Base-by-base conservation (phyloP, 1,284 basidiomycete species). In the Cutaneotrichosporon mucoides region DNA sequence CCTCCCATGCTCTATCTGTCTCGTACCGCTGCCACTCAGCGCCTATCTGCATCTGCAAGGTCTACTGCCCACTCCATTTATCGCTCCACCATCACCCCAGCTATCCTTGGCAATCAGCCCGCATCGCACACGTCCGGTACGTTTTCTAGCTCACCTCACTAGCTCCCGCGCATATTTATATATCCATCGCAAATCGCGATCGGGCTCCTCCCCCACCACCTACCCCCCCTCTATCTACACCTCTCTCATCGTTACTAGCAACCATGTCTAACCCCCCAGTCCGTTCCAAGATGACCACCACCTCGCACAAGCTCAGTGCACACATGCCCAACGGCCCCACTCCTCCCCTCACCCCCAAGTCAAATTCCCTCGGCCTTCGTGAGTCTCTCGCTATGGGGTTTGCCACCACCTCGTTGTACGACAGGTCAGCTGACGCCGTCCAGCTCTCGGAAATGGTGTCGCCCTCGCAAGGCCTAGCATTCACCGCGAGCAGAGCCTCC, bases 401-500 rank as follows among this genome's bases (percentile, higher is more conserved):
- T n/a, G n/a, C n/a, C n/a, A n/a, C n/a, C n/a, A n/a, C n/a, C n/a
- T n/a, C n/a, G n/a, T n/a, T n/a, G n/a, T n/a, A n/a, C n/a, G n/a
- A n/a, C n/a, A n/a, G n/a, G n/a, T n/a, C n/a, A n/a, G n/a, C n/a
- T n/a, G n/a, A n/a, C n/a, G n/a, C n/a, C n/a, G n/a, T n/a, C n/a
- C n/a, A n/a, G n/a, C 59, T 34, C 54, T 61, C 33, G 62, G 62
- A 43, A 46, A 48, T 11, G 54, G 55, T 15, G 48, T 54, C 37
- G 15, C 13, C 5, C 57, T 45, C 40, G 40, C 55, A 1, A 55
- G 62, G 52, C 62, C 62, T 12, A 33, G 44, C 24, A 34, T 59
- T 34, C 41, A 35, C 33, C 54, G 62, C 46, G 62, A 67, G 53
- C 76, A 77, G 62, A 65, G 70, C 57, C 69, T 77, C 43, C 68